These are phyloP conservation scores for Rhynchosporium agropyri DNA, from an alignment of 2,329 filamentous ascomycete genomes.

Conservation along the genomic window DNA sequence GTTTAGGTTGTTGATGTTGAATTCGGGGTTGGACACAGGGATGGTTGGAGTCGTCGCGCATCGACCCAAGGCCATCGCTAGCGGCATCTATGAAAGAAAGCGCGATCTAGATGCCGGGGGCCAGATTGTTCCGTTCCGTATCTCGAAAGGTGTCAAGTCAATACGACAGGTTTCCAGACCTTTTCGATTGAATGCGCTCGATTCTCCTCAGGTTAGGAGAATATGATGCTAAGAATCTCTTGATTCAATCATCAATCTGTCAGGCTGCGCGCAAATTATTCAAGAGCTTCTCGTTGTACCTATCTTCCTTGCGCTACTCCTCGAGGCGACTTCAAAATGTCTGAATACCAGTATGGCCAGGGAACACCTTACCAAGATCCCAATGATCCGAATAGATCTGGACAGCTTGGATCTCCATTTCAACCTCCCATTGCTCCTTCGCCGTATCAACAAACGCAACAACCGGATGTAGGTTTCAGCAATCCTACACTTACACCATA, in stretches of 20 bases:
- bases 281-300: neutral
- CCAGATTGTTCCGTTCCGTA: neutral
- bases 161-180: neutral
- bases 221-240: neutral
- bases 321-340: conserved; percentile 47
- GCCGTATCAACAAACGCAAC: conserved; percentile 48
- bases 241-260: conserved; percentile 20
- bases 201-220: neutral
- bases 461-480: conserved; percentile 32
- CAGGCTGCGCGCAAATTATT: neutral
- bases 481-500: conserved; percentile 26
- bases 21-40: conserved; percentile 1
- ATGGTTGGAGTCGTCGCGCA: neutral
- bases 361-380: conserved; percentile 57
- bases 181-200: neutral
- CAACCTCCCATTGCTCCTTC: conserved; percentile 56
- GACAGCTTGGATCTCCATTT: conserved; percentile 58
- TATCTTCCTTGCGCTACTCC: neutral
- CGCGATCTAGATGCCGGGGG: neutral
- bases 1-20: neutral
- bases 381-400: conserved; percentile 55
- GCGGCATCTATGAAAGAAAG: neutral
- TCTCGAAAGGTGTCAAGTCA: conserved; percentile 11
- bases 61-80: too few species aligned
- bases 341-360: conserved; percentile 59